Conservation (phyloP, 73 alveolate species). For the Paramecium sexaurelia region DNA sequence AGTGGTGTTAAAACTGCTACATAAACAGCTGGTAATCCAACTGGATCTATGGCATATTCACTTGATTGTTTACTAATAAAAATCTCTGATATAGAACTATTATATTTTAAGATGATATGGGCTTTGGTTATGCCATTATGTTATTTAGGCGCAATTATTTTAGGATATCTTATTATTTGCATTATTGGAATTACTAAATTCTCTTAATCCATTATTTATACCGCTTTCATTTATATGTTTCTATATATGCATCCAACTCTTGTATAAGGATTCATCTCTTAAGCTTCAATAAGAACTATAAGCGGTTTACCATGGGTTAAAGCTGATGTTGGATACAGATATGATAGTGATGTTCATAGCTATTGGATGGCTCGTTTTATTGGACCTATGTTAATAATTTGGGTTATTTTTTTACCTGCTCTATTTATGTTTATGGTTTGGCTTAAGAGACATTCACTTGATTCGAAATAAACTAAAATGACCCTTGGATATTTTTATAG, state of each 20-base stretch:
- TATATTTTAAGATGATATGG: slow-evolving; percentile 48
- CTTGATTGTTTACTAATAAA: slow-evolving; percentile 32
- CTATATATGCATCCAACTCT: slow-evolving; percentile 34
- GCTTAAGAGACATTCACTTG: neutral
- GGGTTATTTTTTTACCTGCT: neutral
- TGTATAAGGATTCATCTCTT: slow-evolving; percentile 26
- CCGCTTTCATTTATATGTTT: slow-evolving; percentile 32
- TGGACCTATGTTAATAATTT: slow-evolving; percentile 36
- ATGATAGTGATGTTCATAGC: neutral
- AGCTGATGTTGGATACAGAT: slow-evolving; percentile 34
- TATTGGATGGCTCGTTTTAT: slow-evolving; percentile 33
- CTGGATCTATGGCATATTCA: slow-evolving; percentile 45
- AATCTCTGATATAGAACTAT: neutral
- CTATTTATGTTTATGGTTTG: slow-evolving; percentile 17
- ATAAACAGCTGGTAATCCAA: slow-evolving; percentile 43
- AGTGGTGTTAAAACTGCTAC: neutral
- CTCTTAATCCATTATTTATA: neutral
- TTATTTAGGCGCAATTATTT: neutral
- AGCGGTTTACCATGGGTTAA: slow-evolving; percentile 13
- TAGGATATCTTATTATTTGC: slow-evolving; percentile 10
- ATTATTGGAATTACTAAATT: neutral
- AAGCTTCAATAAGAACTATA: slow-evolving; percentile 6
- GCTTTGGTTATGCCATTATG: slow-evolving; percentile 26
- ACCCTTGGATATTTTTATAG: slow-evolving; percentile 25
- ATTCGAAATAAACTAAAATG: neutral